Base-by-base conservation (phyloP, 106 monocot species). In the Acorus calamus region DNA sequence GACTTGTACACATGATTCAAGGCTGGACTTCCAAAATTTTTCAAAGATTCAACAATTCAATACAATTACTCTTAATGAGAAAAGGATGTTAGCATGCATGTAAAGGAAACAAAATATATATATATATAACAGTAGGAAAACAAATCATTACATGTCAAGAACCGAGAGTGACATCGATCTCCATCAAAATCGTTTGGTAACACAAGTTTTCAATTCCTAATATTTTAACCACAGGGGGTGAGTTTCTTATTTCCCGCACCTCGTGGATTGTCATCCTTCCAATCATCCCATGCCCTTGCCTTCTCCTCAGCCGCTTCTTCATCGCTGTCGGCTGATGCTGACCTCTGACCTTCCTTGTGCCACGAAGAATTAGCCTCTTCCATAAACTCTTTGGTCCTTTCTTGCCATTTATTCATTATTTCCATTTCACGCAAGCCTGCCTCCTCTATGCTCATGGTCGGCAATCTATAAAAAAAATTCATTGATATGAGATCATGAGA, bases 361-460 rank as follows among this genome's bases (percentile, higher is more conserved):
- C 96, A 96, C 13, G 91, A 75, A 5, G 90, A 91, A 66, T 76
- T 91, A 4, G 90, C 87, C 73, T 96, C 96, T 66, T 87, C 75
- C 49, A 75, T 62, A 6, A 87, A 65, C 74, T 81, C 74, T 4
- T 66, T 66, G 60, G 80, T 96, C 57, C 73, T 87, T 48, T 96
- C 96, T 73, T 91, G 87, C 84, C 86, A 91, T 52, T 74, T 79
- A 3, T 87, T 82, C 96, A 96, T 96, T 59, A 96, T 91, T 74
- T 96, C 80, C 96, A 96, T 96, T 70, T 96, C 96, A n/a, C 72
- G 71, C 49, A 96, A 67, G 6, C 96, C 96, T 13, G 96, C 96
- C 74, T 91, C 90, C 75, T 96, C 96, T 57, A 96, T 96, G 78
- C 96, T 96, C 96, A 96, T 96, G 14, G 85, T 91, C 6, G 96